Evolutionary conservation across 2,329 filamentous ascomycete species (phyloP).

Genomic region (Neobulgaria alba): DNA sequence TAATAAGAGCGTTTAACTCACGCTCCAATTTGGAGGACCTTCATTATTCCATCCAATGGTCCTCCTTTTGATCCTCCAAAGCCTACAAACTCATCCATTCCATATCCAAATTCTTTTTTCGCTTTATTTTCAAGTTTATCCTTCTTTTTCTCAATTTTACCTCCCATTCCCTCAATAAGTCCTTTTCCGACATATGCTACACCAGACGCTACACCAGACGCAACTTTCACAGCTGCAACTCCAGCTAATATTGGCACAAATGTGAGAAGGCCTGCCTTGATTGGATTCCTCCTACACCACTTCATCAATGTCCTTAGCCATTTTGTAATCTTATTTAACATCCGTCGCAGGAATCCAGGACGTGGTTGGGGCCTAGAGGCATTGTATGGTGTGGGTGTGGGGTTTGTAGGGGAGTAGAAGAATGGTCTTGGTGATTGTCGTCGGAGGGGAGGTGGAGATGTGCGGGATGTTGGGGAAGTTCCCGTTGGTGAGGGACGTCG

Average conservation of each 20-base stretch:
- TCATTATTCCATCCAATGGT: constrained; percentile 24
- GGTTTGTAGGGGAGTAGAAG: constrained; percentile 19
- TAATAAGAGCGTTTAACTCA: constrained; percentile 12
- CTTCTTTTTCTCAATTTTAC: constrained; percentile 1
- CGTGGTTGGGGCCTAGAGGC: constrained; percentile 20
- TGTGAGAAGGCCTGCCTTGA: constrained; percentile 18
- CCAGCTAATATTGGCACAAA: constrained; percentile 19
- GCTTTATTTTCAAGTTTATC: constrained; percentile 1
- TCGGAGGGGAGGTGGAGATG: constrained; percentile 3
- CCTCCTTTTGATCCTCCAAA: constrained; percentile 21
- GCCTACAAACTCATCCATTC: constrained; percentile 21
- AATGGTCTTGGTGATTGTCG: constrained; percentile 10
- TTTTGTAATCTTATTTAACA: constrained; percentile 13
- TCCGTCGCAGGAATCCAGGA: constrained; percentile 17
- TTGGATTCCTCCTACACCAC: constrained; percentile 20
- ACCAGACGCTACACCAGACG: constrained; percentile 8
- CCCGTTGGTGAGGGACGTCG: neutral
- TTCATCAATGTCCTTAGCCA: constrained; percentile 12
- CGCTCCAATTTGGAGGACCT: constrained; percentile 24
- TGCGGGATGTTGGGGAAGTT: neutral
- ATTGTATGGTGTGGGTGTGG: constrained; percentile 19
- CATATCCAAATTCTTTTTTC: constrained; percentile 15
- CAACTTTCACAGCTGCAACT: too few species aligned
- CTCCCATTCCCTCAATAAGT: constrained; percentile 8
- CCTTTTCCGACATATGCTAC: constrained; percentile 4